Evolutionary conservation across 331 rosid species (phyloP).

Genomic region (Quercus tomentella): DNA sequence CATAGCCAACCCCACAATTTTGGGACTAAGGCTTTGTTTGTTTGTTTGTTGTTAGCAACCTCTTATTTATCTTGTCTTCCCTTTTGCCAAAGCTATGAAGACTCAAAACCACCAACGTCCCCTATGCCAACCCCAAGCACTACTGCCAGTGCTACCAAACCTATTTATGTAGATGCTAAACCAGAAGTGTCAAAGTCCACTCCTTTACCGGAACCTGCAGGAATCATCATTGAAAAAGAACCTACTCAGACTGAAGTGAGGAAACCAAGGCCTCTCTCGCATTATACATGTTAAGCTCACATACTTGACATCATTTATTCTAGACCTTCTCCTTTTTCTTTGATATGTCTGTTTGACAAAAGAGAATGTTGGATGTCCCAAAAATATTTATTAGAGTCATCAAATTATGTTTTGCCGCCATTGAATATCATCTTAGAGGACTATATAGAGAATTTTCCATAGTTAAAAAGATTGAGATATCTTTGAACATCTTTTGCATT

Average conservation of each 20-base stretch:
- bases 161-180: background rate
- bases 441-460: background rate
- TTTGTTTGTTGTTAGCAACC: background rate
- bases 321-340: background rate
- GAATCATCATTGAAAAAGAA: slow-evolving; percentile 1
- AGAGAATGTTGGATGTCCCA: background rate
- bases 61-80: background rate
- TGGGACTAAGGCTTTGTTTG: no score
- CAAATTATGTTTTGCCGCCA: background rate
- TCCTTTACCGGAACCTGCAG: slow-evolving; percentile 5
- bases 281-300: slow-evolving; percentile 8
- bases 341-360: background rate
- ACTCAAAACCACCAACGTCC: slow-evolving; percentile 29
- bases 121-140: slow-evolving; percentile 24
- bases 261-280: slow-evolving; percentile 7
- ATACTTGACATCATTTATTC: background rate
- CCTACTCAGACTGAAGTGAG: background rate
- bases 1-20: no score
- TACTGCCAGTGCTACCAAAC: slow-evolving; percentile 4
- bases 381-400: background rate
- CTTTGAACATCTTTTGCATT: background rate
- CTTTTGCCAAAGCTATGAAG: slow-evolving; percentile 25
- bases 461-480: background rate
- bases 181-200: slow-evolving; percentile 7
- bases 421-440: slow-evolving; percentile 3